These are phyloP conservation scores for Nicotiana tabacum DNA, from an alignment of 257 asterid species.

Conservation along the genomic window DNA sequence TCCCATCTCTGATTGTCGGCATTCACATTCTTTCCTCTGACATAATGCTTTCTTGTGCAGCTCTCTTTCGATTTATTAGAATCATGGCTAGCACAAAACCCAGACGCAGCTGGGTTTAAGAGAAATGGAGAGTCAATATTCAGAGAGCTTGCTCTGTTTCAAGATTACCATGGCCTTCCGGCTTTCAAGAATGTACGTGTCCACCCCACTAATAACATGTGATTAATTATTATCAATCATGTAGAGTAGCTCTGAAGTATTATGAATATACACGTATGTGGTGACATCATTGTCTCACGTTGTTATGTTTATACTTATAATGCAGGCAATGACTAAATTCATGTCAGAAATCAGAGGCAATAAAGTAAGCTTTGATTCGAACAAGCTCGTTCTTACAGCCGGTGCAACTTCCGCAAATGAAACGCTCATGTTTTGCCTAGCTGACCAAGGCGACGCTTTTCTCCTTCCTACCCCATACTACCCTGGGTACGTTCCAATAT, in stretches of 20 bases:
- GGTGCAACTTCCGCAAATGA: conserved; percentile 84
- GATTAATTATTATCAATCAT: not conserved
- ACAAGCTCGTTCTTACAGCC: conserved; percentile 68
- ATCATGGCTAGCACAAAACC: conserved; percentile 48
- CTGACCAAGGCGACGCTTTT: conserved; percentile 66
- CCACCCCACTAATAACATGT: not conserved
- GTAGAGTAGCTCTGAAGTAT: too few relatives aligned
- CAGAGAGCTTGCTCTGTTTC: conserved; percentile 67
- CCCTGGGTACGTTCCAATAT: conserved; percentile 42
- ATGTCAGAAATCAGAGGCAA: conserved; percentile 70
- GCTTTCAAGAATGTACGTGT: conserved; percentile 15
- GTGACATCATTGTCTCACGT: conserved; percentile 10
- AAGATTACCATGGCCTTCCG: conserved; percentile 57
- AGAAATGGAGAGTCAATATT: conserved; percentile 46
- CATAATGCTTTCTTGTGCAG: conserved; percentile 8
- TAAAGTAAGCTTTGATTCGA: conserved; percentile 49
- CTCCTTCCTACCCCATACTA: conserved; percentile 75
- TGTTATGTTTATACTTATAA: not conserved
- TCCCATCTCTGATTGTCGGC: not conserved
- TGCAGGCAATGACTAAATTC: conserved; percentile 60
- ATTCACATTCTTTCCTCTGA: not conserved
- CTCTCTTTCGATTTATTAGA: conserved; percentile 55
- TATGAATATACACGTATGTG: not conserved
- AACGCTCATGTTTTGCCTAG: conserved; percentile 65
- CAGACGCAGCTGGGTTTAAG: conserved; percentile 48